Evolutionary conservation across 1,284 basidiomycete species (phyloP).

Genomic region (Rhizoctonia solani): DNA sequence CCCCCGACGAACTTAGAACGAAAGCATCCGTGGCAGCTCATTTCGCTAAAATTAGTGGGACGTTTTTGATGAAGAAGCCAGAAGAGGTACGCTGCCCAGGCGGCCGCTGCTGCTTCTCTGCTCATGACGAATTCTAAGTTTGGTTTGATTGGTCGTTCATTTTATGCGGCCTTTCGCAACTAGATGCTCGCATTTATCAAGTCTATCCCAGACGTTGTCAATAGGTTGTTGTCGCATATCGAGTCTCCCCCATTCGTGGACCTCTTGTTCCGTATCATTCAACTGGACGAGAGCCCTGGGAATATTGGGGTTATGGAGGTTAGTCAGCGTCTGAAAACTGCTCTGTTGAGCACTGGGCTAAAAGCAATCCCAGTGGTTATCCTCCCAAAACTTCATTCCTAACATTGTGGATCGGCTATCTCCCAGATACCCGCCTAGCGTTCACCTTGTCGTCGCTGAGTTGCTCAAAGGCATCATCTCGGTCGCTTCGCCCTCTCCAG

Average conservation of each 20-base stretch:
- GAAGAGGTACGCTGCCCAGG: constrained; percentile 64
- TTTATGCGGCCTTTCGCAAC: constrained; percentile 41
- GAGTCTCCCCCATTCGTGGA: constrained; percentile 92
- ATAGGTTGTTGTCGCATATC: constrained; percentile 83
- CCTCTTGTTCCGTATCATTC: constrained; percentile 88
- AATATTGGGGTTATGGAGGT: constrained; percentile 85
- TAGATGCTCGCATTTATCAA: constrained; percentile 94
- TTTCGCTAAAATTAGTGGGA: constrained; percentile 87
- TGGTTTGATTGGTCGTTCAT: constrained; percentile 29
- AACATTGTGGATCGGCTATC: constrained; percentile 84
- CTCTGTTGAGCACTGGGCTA: no score
- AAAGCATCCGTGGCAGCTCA: constrained; percentile 77
- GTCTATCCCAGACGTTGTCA: constrained; percentile 79
- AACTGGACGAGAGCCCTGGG: constrained; percentile 85
- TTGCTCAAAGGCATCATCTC: constrained; percentile 94
- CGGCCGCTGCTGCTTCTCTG: constrained; percentile 29
- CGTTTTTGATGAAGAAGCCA: constrained; percentile 86
- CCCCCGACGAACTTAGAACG: constrained; percentile 77
- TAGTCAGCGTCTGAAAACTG: constrained; percentile 46
- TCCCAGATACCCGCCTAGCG: constrained; percentile 73
- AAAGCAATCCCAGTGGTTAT: constrained; percentile 71
- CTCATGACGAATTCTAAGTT: constrained; percentile 32
- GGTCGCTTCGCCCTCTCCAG: constrained; percentile 88
- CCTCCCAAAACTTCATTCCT: constrained; percentile 81
- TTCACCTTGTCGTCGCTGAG: constrained; percentile 88